These are phyloP conservation scores for Chrysosporium queenslandicum DNA, from an alignment of 2,329 filamentous ascomycete genomes.

Conservation along the genomic window DNA sequence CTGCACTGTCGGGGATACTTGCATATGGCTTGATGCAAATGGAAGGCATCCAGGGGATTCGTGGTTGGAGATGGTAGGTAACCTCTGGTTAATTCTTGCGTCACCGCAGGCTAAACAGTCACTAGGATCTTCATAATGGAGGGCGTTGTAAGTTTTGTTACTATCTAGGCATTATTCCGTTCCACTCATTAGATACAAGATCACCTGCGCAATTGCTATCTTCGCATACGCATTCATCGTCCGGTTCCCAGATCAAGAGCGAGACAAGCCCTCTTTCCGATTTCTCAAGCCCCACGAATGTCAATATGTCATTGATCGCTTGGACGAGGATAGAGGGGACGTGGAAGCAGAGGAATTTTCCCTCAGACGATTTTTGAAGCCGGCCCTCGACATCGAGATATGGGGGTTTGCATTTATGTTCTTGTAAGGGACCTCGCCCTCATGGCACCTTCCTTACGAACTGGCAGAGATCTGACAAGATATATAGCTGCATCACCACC, in stretches of 20 bases:
- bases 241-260: constrained; percentile 14
- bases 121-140: constrained; percentile 16
- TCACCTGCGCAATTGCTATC: constrained; percentile 12
- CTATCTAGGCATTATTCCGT: not conserved
- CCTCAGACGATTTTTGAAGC: constrained; percentile 34
- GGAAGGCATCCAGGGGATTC: constrained; percentile 20
- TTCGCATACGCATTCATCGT: constrained; percentile 13
- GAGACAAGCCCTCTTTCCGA: constrained; percentile 9
- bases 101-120: not conserved
- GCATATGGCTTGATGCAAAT: constrained; percentile 28
- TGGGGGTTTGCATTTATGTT: constrained; percentile 42
- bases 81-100: not conserved
- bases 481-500: constrained; percentile 53
- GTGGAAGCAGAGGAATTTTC: constrained; percentile 37
- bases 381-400: constrained; percentile 39
- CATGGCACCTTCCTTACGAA: not conserved
- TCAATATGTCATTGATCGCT: constrained; percentile 38
- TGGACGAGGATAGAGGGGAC: constrained; percentile 42
- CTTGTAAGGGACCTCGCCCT: constrained; percentile 21
- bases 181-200: constrained; percentile 1
- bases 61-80: constrained; percentile 22
- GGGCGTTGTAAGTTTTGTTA: constrained; percentile 14
- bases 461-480: not conserved
- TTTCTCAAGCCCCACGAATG: constrained; percentile 40
- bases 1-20: constrained; percentile 35